Percentiles rank a stretch among this genome's conserved stretches.
These are phyloP conservation scores for Arabis hirsuta DNA, from an alignment of 345 rosid genomes.

Conservation along the genomic window DNA sequence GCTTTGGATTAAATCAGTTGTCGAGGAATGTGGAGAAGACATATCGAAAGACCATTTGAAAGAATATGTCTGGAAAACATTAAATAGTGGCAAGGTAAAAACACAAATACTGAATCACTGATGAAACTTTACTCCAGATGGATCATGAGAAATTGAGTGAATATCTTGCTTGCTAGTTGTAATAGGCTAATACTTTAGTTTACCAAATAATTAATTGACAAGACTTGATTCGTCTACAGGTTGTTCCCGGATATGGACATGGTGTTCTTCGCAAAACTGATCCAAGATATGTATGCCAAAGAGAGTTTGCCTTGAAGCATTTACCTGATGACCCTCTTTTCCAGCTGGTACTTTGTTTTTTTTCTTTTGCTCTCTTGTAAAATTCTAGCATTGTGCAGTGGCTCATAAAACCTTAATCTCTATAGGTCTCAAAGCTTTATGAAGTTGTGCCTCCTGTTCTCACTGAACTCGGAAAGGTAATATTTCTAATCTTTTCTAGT, in stretches of 20 bases:
- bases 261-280: constrained; percentile 97
- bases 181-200: neutral
- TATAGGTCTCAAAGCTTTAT: constrained; percentile 93
- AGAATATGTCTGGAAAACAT: constrained; percentile 94
- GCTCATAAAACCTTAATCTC: constrained; percentile 37
- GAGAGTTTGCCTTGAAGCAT: constrained; percentile 98
- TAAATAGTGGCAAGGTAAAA: constrained; percentile 90
- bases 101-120: constrained; percentile 5
- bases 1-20: constrained; percentile 94
- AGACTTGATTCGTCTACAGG: constrained; percentile 51
- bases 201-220: constrained; percentile 13
- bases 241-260: constrained; percentile 98
- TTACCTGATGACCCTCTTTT: constrained; percentile 93
- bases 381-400: constrained; percentile 1
- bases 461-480: constrained; percentile 86
- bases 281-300: constrained; percentile 93
- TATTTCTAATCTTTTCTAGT: neutral
- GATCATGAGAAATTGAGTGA: constrained; percentile 4
- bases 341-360: constrained; percentile 66
- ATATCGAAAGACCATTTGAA: constrained; percentile 72
- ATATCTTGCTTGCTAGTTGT: neutral
- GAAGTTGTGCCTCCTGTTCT: constrained; percentile 98
- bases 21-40: constrained; percentile 90
- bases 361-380: constrained; percentile 6
- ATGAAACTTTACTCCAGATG: neutral